Evolutionary conservation across 495 filamentous ascomycete species (phyloP), one percentile per base, ranked within the genome.

Genomic region (Lasiosphaeria ovina): DNA sequence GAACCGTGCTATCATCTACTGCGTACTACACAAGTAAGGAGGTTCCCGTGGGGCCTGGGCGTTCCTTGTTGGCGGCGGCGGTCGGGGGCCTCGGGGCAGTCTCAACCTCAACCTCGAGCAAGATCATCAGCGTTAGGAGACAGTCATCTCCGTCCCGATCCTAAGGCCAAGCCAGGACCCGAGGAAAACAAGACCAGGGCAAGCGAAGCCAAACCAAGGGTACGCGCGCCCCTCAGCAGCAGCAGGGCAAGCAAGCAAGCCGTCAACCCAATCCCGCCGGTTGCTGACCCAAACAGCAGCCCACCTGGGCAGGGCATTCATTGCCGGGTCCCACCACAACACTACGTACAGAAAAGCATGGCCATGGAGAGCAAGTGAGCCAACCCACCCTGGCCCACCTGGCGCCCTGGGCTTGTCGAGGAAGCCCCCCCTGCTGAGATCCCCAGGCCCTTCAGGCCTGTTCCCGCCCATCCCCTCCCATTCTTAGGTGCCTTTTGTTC

Each of bases 221-320:
- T 14, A 47, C 12, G 44, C 12, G 44, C 16, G 44, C n/a, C 40
- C 40, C 40, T 45, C 40, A 45, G 10, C 32, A 10, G 49, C 12
- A 47, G 49, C 17, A 11, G 32, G 49, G 9, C 2, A 45, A 33
- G 17, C 7, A 24, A 38, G 44, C 55, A 50, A 58, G 17, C 33
- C 33, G 35, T 32, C 47, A 45, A 50, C 36, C 52, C 16, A 55
- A 55, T 55, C 52, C 52, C 52, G 16, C 55, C 55, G 42, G 34
- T 36, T 58, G 45, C 55, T 47, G 55, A 49, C 44, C 55, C 5
- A n/a, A 14, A 4, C 38, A 24, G 24, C 45, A 9, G 33, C 55
- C 42, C 9, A 58, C n/a, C 24, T 24, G 2, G 24, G 24, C 24
- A 24, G 24, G 24, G 24, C 24, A 24, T 24, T 24, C 55, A 58